phyloP scores from a whole-genome alignment of 2,329 filamentous ascomycete species.

The Blastomyces gilchristii region DNA sequence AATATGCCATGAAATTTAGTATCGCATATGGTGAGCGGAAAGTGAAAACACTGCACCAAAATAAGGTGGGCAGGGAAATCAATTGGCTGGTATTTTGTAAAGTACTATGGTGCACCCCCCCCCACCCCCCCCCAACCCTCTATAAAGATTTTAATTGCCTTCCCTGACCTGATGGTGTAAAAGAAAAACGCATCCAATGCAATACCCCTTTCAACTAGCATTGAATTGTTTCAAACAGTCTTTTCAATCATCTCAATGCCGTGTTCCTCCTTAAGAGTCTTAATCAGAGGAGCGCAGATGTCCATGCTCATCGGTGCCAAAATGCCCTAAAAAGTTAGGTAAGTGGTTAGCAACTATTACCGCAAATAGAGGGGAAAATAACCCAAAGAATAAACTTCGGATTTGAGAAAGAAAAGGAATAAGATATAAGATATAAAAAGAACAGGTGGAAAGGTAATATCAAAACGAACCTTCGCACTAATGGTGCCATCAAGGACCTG shows the following conservation, averaged over 20 bases:
- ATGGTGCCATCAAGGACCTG: slow-evolving; percentile 68
- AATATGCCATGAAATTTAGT: not conserved
- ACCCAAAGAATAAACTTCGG: not conserved
- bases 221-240: slow-evolving; percentile 29
- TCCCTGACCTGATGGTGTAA: not conserved
- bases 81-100: not conserved
- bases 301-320: slow-evolving; percentile 65
- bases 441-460: too few species aligned
- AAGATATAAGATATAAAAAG: not conserved
- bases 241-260: slow-evolving; percentile 65
- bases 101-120: not conserved
- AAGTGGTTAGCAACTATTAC: not conserved
- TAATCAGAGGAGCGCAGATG: slow-evolving; percentile 63
- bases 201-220: not conserved
- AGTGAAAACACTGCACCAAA: not conserved
- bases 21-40: not conserved
- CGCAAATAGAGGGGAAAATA: not conserved
- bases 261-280: slow-evolving; percentile 68
- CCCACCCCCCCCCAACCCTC: not conserved
- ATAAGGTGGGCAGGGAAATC: not conserved
- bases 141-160: not conserved
- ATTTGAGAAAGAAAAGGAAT: not conserved
- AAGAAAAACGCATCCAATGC: not conserved
- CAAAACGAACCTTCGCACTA: slow-evolving; percentile 44
- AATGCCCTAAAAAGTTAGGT: slow-evolving; percentile 42